Evolutionary conservation across 768 basidiomycete species (phyloP), one percentile per base, ranked within the genome.

Genomic region (Lactarius tabidus): DNA sequence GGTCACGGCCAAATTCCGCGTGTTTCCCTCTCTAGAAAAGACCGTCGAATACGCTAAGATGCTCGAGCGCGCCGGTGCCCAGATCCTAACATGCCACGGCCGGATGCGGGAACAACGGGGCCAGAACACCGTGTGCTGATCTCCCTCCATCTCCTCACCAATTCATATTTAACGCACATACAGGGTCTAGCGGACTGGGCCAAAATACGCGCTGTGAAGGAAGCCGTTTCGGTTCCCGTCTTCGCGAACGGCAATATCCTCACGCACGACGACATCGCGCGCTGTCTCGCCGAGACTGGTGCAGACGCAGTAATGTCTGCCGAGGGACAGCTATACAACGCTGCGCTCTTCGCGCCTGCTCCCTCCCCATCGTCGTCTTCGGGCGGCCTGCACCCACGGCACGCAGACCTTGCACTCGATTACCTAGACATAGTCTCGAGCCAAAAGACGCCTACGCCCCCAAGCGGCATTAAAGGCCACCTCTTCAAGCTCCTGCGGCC

Each of bases 161-260:
- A 35, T 20, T 41, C 45, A 66, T 6, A 28, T 33, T 48, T 59
- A 28, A 55, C 28, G 12, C 15, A 9, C 3, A 31, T 9, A 10
- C 69, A 90, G 88, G 95, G 95, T 20, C 75, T 95, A 14, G 94
- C 94, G 7, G 91, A 93, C 71, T 97, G 91, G 90, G 79, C 78
- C 29, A 89, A 97, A 75, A 98, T 99, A 72, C 84, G 83, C 9
- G 91, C 93, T 0, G 94, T 99, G 70, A 97, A 95, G 74, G 75
- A 90, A 70, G 91, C 92, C 1, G 92, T 98, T 41, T 85, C 85
- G 0, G 84, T 99, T 0, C 96, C 95, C 3, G 95, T 99, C 5
- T 92, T 99, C 74, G 95, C 96, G 0, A 99, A 99, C 75, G 97
- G 97, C 33, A 98, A 98, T 74, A 85, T 98, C 65, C 85, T 98